Conservation (phyloP, 1,139 yeast genomes). For the Saccharomycopsis hybrid region DNA sequence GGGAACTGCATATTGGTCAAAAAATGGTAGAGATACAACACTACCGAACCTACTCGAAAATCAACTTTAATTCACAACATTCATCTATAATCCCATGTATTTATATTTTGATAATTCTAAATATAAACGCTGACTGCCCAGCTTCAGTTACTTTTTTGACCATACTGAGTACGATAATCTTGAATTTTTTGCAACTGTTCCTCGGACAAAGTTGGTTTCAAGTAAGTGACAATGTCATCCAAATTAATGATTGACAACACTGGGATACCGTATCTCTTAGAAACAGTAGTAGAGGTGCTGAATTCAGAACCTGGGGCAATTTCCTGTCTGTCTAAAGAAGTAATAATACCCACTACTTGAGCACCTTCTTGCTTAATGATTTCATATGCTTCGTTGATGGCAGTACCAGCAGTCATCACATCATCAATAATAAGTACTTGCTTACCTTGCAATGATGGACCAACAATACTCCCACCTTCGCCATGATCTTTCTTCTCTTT, state of each 20-base stretch:
- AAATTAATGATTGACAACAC: slow-evolving; percentile 76
- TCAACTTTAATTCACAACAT: too few species aligned
- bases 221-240: slow-evolving; percentile 62
- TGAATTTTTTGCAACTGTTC: slow-evolving; percentile 51
- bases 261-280: slow-evolving; percentile 68
- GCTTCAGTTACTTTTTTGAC: too few species aligned
- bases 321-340: slow-evolving; percentile 95
- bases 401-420: slow-evolving; percentile 98
- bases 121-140: too few species aligned
- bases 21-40: too few species aligned
- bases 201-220: slow-evolving; percentile 47
- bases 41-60: too few species aligned
- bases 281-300: slow-evolving; percentile 80
- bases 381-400: slow-evolving; percentile 87
- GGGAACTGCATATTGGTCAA: too few species aligned
- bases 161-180: slow-evolving; percentile 41
- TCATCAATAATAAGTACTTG: slow-evolving; percentile 84
- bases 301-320: slow-evolving; percentile 58
- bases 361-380: slow-evolving; percentile 72
- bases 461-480: slow-evolving; percentile 95
- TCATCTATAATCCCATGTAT: too few species aligned
- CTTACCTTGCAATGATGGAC: slow-evolving; percentile 66
- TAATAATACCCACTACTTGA: slow-evolving; percentile 71
- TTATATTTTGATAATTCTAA: too few species aligned
- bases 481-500: slow-evolving; percentile 97